phyloP scores from a whole-genome alignment of 805 yeast species.

The Cyberlindnera japonica region DNA sequence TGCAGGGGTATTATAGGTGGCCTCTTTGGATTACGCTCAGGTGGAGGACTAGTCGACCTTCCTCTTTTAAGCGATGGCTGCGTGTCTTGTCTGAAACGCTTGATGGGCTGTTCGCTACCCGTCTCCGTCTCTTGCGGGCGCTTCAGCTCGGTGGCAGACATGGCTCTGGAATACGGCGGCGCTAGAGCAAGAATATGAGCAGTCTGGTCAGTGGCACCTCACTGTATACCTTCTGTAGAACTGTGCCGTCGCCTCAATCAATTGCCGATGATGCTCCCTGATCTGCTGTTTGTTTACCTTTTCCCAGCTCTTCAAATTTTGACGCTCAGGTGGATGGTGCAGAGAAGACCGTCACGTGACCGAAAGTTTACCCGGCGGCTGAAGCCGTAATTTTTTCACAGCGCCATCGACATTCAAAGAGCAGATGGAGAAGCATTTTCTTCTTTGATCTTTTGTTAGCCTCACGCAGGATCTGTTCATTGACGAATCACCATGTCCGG shows the following conservation, averaged over 20 bases:
- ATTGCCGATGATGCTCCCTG: neutral
- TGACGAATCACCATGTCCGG: constrained; percentile 21
- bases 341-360: too few species aligned
- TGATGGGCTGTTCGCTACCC: constrained; percentile 1
- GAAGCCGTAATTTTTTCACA: neutral
- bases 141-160: constrained; percentile 3
- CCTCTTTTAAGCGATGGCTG: constrained; percentile 6
- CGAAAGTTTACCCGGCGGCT: neutral
- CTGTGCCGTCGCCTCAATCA: too few species aligned
- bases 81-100: neutral
- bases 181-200: too few species aligned
- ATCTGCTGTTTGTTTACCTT: constrained; percentile 4
- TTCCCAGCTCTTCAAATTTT: constrained; percentile 2
- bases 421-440: too few species aligned
- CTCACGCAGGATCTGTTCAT: too few species aligned
- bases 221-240: too few species aligned
- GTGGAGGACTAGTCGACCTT: constrained; percentile 7
- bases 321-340: too few species aligned
- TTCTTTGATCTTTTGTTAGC: too few species aligned
- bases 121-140: constrained; percentile 2
- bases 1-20: constrained; percentile 29
- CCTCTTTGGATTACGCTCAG: constrained; percentile 22
- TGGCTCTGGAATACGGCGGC: neutral
- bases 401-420: neutral
- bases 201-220: too few species aligned